Evolutionary conservation across 768 basidiomycete genomes (phyloP), one percentile per base, ranked within the genome.

Genomic region (Amanita pseudoporphyria): DNA sequence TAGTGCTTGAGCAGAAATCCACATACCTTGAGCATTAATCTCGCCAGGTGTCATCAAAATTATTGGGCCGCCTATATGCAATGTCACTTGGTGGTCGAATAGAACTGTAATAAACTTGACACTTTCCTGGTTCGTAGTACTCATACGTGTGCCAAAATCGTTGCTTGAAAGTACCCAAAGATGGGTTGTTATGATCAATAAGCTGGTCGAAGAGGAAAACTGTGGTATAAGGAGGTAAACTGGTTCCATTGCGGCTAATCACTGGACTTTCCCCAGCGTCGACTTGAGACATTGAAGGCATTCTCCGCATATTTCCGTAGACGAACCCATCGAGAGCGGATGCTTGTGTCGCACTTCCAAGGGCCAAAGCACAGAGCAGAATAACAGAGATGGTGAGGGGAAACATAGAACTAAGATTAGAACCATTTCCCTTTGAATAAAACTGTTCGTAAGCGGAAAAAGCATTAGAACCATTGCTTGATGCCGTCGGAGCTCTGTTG

Each of bases 151-250:
- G 70, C 82, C 82, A 87, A 63, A 73, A 87, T 31, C 85, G 75
- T 63, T 87, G 85, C 59, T 78, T 69, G 65, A 88, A 88, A n/a
- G 83, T 87, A 16, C 85, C 85, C 18, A 77, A 65, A 22, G 70
- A 65, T n/a, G 81, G 77, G 24, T 70, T 68, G 53, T 66, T 71
- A 58, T 77, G 74, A 62, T 77, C 74, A 31, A 82, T 72, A 52
- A 77, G 64, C 51, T 77, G 75, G 56, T 82, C 74, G 57, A 84
- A 84, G 51, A 60, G 62, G 61, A 78, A 84, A 5, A 69, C 62
- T 1, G 67, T 71, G 37, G 67, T 66, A 52, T 71, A 71, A 1
- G 73, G 68, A 16, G 75, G 73, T 37, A 77, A 62, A 22, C 59
- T 48, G 1, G 69, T 72, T 14, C 72, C 74, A 51, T 73, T 71